phyloP scores from a whole-genome alignment of 352 stramenopile species.

The Phytophthora ramorum region DNA sequence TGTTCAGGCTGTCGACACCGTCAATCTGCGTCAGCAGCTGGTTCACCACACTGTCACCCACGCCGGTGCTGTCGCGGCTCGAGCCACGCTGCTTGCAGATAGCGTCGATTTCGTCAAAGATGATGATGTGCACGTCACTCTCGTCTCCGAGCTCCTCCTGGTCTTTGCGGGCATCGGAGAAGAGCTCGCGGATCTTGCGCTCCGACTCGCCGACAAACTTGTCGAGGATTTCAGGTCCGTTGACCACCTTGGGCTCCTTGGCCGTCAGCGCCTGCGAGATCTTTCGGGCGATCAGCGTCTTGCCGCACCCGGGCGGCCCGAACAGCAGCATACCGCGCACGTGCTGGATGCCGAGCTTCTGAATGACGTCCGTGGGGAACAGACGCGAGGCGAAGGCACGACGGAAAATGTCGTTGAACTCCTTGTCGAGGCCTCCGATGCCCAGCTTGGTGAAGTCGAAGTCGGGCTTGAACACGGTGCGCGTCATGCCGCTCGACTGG shows the following conservation, averaged over 20 bases:
- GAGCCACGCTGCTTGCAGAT: slow-evolving; percentile 98
- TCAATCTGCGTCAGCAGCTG: slow-evolving; percentile 99
- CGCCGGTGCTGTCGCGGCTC: slow-evolving; percentile 94
- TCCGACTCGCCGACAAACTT: slow-evolving; percentile 99
- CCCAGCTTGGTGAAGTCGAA: slow-evolving; percentile 99
- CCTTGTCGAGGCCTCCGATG: slow-evolving; percentile 98
- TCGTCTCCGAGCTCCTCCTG: slow-evolving; percentile 94
- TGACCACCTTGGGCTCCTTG: slow-evolving; percentile 97
- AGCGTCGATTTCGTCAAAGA: slow-evolving; percentile 99
- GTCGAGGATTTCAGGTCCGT: slow-evolving; percentile 99
- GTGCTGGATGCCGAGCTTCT: slow-evolving; percentile 99
- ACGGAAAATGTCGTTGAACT: slow-evolving; percentile 99
- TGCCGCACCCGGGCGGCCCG: slow-evolving; percentile 91
- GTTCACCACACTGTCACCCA: slow-evolving; percentile 99
- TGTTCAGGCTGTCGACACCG: slow-evolving; percentile 99
- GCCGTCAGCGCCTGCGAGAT: slow-evolving; percentile 97
- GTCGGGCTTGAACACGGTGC: slow-evolving; percentile 94
- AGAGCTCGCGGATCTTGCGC: slow-evolving; percentile 99
- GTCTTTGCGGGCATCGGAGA: slow-evolving; percentile 93
- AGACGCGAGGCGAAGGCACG: slow-evolving; percentile 98
- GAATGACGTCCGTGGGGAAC: slow-evolving; percentile 96
- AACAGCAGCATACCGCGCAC: slow-evolving; percentile 94
- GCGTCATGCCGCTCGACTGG: slow-evolving; percentile 76
- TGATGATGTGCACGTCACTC: slow-evolving; percentile 99
- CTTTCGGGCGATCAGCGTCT: slow-evolving; percentile 99